A percentile compares a stretch with the other conserved stretches of the same genome.
These are phyloP conservation scores for Arthrobotrys pseudoclavata DNA, from an alignment of 2,329 filamentous ascomycete species.

Conservation along the genomic window DNA sequence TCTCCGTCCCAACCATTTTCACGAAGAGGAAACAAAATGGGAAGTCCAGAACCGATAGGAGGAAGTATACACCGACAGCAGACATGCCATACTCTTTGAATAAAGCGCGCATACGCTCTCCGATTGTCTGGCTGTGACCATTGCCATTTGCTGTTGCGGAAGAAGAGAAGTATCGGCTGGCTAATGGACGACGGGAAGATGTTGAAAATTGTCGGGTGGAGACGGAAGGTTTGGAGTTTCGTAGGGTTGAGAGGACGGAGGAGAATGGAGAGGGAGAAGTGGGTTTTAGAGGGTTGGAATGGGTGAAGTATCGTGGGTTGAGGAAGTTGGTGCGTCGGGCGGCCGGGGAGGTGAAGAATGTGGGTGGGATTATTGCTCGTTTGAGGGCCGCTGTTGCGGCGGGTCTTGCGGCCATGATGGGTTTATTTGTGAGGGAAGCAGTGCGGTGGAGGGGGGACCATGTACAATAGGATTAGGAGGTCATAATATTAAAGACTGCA, in stretches of 20 bases:
- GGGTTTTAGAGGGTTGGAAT: constrained; percentile 24
- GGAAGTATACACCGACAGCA: constrained; percentile 89
- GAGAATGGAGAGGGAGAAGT: constrained; percentile 31
- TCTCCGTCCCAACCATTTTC: constrained; percentile 83
- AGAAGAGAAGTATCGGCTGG: constrained; percentile 18
- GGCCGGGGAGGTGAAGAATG: constrained; percentile 55
- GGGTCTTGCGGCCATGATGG: constrained; percentile 46
- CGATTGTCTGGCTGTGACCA: constrained; percentile 68
- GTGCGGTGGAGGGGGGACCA: constrained; percentile 7
- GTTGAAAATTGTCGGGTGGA: constrained; percentile 35
- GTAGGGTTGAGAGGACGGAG: constrained; percentile 43
- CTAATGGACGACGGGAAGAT: constrained; percentile 29
- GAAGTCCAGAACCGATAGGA: constrained; percentile 86
- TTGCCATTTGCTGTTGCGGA: constrained; percentile 16
- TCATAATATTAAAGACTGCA: constrained; percentile 38
- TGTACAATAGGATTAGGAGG: constrained; percentile 18
- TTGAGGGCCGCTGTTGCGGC: constrained; percentile 36
- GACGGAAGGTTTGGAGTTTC: constrained; percentile 20
- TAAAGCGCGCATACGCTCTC: constrained; percentile 82
- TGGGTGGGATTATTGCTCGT: constrained; percentile 34
- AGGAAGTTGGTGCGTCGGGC: constrained; percentile 55
- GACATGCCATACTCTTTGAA: constrained; percentile 95
- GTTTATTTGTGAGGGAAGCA: background rate
- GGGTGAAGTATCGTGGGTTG: constrained; percentile 53
- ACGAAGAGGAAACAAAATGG: constrained; percentile 95